Percentiles rank a stretch among this genome's conserved stretches.
Evolutionary conservation across 2,329 filamentous ascomycete species (phyloP).

Genomic region (Curvularia verruculosa): DNA sequence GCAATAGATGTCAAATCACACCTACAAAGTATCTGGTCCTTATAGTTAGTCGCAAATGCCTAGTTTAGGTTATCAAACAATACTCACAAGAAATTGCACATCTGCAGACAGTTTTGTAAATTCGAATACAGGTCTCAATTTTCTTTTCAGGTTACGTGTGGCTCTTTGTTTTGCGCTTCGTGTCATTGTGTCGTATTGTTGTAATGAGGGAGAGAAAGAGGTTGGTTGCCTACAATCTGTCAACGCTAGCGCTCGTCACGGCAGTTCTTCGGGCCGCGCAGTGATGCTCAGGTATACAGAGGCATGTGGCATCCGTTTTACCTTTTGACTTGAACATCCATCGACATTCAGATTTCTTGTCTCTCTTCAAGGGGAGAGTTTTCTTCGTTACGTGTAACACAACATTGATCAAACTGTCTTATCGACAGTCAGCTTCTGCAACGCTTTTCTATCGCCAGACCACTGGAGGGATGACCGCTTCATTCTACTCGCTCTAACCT

Average conservation of each 20-base stretch:
- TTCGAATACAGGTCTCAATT: neutral
- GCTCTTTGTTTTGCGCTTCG: neutral
- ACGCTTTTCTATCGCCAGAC: too few species aligned
- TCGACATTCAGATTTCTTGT: too few species aligned
- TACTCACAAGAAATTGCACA: neutral
- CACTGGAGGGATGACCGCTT: too few species aligned
- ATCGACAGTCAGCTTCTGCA: too few species aligned
- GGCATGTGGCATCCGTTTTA: too few species aligned
- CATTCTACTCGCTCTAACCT: too few species aligned
- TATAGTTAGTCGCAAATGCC: neutral
- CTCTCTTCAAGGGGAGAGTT: too few species aligned
- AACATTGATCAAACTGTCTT: too few species aligned
- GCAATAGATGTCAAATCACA: neutral
- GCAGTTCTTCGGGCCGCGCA: conserved; percentile 13
- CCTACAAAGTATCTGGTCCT: neutral
- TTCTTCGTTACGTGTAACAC: too few species aligned
- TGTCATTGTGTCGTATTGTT: neutral
- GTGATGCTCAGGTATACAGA: conserved; percentile 13
- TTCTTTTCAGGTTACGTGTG: neutral
- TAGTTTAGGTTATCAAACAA: neutral
- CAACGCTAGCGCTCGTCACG: conserved; percentile 8
- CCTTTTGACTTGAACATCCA: too few species aligned
- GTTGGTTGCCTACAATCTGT: neutral
- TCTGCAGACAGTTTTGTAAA: neutral
- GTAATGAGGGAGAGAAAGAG: neutral